Evolutionary conservation across 108 stramenopile genomes (phyloP).

Genomic region (Cylindrotheca fusiformis): DNA sequence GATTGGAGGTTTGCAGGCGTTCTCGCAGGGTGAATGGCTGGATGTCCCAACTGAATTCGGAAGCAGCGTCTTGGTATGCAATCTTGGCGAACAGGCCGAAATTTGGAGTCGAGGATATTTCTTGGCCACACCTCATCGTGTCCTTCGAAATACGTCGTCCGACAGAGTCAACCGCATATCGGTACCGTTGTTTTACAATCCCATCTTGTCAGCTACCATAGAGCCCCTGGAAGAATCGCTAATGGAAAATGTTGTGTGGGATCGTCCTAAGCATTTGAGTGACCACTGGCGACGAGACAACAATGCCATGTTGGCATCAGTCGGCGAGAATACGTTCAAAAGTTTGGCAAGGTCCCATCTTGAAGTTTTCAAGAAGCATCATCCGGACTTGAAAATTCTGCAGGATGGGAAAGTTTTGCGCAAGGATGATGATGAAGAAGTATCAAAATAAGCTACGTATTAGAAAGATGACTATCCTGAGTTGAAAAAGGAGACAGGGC

Average conservation of each 20-base stretch:
- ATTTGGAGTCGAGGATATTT: slow-evolving; percentile 53
- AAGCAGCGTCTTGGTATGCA: slow-evolving; percentile 42
- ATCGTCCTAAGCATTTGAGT: slow-evolving; percentile 8
- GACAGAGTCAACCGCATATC: slow-evolving; percentile 31
- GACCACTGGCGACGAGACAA: slow-evolving; percentile 39
- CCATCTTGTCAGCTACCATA: slow-evolving; percentile 48
- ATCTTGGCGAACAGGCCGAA: slow-evolving; percentile 69
- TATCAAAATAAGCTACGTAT: too few relatives aligned
- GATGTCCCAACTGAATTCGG: slow-evolving; percentile 38
- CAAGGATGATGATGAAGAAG: too few relatives aligned
- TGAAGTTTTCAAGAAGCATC: slow-evolving; percentile 46
- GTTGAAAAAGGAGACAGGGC: too few relatives aligned
- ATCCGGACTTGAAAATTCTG: slow-evolving; percentile 47
- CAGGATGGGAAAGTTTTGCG: slow-evolving; percentile 40
- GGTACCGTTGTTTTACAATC: slow-evolving; percentile 68
- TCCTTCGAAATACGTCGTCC: slow-evolving; percentile 30
- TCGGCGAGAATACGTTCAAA: slow-evolving; percentile 76
- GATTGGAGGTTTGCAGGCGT: slow-evolving; percentile 48
- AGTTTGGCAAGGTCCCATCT: slow-evolving; percentile 69
- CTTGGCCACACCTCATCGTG: slow-evolving; percentile 69
- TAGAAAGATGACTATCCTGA: too few relatives aligned
- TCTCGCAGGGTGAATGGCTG: slow-evolving; percentile 56
- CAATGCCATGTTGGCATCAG: slow-evolving; percentile 39
- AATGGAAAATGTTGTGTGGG: slow-evolving; percentile 7
- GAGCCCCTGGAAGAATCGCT: slow-evolving; percentile 30